phyloP scores from a whole-genome alignment of 2,329 filamentous ascomycete genomes.

The Ophiostoma ips region DNA sequence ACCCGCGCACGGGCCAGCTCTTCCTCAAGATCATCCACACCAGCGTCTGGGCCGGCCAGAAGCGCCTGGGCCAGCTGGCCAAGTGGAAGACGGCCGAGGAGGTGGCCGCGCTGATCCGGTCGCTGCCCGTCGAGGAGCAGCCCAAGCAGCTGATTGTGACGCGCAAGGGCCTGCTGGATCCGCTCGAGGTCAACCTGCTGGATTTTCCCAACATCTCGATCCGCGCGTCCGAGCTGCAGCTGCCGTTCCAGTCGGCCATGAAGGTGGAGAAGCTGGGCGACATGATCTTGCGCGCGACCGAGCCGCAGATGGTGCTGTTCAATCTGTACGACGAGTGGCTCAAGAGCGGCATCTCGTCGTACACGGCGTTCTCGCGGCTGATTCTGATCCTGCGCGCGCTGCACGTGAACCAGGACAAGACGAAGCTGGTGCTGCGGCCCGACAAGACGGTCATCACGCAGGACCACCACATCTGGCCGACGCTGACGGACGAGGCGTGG shows the following conservation, averaged over 20 bases:
- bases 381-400: constrained; percentile 86
- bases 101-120: constrained; percentile 93
- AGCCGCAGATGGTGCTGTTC: constrained; percentile 99
- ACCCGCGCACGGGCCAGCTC: constrained; percentile 90
- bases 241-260: constrained; percentile 99
- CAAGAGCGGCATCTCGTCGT: constrained; percentile 85
- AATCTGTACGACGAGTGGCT: constrained; percentile 98
- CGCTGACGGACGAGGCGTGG: constrained; percentile 90
- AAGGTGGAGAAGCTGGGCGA: constrained; percentile 98
- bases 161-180: constrained; percentile 90
- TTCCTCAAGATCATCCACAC: constrained; percentile 99
- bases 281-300: constrained; percentile 94
- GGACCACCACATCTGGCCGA: constrained; percentile 97
- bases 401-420: constrained; percentile 97
- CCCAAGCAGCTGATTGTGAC: constrained; percentile 98
- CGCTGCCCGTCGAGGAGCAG: constrained; percentile 91
- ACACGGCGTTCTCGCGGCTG: constrained; percentile 93
- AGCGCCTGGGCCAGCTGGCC: constrained; percentile 92
- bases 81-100: constrained; percentile 99
- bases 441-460: constrained; percentile 98
- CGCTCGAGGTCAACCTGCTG: constrained; percentile 88
- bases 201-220: constrained; percentile 99
- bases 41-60: constrained; percentile 97
- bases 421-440: constrained; percentile 83
- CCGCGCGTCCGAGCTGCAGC: constrained; percentile 85